Evolutionary conservation across 176 grass and related monocot species (phyloP).

Genomic region (Lolium multiflorum): DNA sequence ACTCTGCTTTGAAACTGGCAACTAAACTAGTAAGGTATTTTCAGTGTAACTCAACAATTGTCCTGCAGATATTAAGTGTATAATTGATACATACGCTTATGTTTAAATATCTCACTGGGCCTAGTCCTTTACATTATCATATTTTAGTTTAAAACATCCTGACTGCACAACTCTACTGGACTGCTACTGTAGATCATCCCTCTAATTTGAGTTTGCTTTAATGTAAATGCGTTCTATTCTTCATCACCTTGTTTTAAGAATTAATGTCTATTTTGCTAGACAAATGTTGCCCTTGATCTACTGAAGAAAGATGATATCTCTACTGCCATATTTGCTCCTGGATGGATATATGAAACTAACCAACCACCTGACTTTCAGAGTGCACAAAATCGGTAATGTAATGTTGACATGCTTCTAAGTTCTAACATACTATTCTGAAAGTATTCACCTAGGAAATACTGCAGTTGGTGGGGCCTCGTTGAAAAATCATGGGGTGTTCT

Average conservation of each 20-base stretch:
- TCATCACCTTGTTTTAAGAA: neutral
- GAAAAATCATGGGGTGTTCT: constrained; percentile 90
- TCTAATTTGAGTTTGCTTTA: neutral
- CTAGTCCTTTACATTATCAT: constrained; percentile 11
- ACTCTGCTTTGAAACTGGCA: constrained; percentile 12
- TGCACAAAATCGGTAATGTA: constrained; percentile 87
- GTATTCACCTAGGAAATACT: constrained; percentile 38
- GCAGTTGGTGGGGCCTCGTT: constrained; percentile 93
- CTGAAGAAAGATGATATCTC: constrained; percentile 90
- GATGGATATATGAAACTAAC: constrained; percentile 93
- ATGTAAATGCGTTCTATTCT: constrained; percentile 20
- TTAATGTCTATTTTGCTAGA: constrained; percentile 49
- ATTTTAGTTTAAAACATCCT: constrained; percentile 26
- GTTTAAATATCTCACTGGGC: neutral
- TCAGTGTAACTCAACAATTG: neutral
- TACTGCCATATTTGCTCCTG: constrained; percentile 96
- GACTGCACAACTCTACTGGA: neutral
- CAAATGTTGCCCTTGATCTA: constrained; percentile 87
- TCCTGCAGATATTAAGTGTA: neutral
- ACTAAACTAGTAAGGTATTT: neutral
- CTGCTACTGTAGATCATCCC: neutral
- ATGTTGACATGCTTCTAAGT: constrained; percentile 28
- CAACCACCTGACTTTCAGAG: constrained; percentile 75
- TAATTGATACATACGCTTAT: neutral
- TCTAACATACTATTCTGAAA: constrained; percentile 16